Conservation (phyloP, 306 rosid genomes). For the Morella rubra region DNA sequence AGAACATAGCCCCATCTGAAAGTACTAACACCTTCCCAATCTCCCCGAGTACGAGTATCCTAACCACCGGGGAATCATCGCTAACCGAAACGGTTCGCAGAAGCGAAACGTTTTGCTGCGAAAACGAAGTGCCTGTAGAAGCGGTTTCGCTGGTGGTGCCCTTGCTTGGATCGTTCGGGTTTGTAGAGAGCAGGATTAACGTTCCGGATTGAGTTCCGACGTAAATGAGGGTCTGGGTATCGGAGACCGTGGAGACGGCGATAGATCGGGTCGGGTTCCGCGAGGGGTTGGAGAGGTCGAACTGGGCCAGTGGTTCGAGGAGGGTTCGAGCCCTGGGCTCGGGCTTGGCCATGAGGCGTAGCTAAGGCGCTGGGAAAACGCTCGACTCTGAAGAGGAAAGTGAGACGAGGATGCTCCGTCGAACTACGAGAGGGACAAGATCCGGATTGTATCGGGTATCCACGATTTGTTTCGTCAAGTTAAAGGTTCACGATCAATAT, state of each 20-base stretch:
- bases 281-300: conserved; percentile 57
- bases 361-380: neutral
- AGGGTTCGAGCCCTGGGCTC: conserved; percentile 61
- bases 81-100: conserved; percentile 48
- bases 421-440: too few relatives aligned
- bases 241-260: conserved; percentile 44
- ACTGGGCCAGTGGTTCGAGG: conserved; percentile 63
- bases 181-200: conserved; percentile 56
- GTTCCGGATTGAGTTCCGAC: conserved; percentile 75
- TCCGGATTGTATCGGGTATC: too few relatives aligned
- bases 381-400: neutral
- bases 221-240: conserved; percentile 45
- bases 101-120: conserved; percentile 43
- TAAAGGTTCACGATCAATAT: too few relatives aligned
- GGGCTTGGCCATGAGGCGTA: conserved; percentile 49
- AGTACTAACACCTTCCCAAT: conserved; percentile 59
- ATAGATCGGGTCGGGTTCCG: conserved; percentile 60
- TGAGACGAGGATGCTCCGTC: neutral
- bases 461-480: too few relatives aligned
- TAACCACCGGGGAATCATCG: conserved; percentile 51
- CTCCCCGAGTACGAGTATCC: conserved; percentile 49
- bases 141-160: neutral
- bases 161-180: conserved; percentile 19
- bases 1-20: conserved; percentile 64
- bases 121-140: conserved; percentile 24